phyloP scores from a whole-genome alignment of 176 grass and related monocot genomes.

The Bromus sterilis region DNA sequence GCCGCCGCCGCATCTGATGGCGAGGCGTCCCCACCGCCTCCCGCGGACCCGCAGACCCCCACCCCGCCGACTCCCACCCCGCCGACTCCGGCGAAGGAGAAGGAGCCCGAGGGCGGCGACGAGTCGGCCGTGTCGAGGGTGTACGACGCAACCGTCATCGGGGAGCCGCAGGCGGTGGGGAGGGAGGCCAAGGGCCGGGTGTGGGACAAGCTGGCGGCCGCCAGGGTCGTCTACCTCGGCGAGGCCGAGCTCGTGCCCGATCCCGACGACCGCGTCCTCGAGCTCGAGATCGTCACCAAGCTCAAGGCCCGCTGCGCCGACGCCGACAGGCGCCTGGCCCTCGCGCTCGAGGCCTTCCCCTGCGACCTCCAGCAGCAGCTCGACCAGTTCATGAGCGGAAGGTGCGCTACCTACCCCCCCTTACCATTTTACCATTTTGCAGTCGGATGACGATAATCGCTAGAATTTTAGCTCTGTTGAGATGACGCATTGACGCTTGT shows the following conservation, averaged over 20 bases:
- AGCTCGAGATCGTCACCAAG: slow-evolving; percentile 78
- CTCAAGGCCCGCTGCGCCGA: slow-evolving; percentile 45
- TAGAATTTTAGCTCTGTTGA: not conserved
- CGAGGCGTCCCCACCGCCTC: not conserved
- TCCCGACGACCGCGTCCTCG: slow-evolving; percentile 68
- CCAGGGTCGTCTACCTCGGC: slow-evolving; percentile 81
- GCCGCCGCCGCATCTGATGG: not conserved
- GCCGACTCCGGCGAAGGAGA: not conserved
- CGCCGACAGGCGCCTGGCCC: slow-evolving; percentile 35
- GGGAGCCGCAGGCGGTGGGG: slow-evolving; percentile 83
- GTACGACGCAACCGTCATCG: slow-evolving; percentile 92
- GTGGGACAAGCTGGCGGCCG: slow-evolving; percentile 86
- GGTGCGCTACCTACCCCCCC: slow-evolving; percentile 16
- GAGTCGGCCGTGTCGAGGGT: slow-evolving; percentile 66
- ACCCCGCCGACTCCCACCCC: not conserved
- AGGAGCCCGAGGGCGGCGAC: slow-evolving; percentile 9
- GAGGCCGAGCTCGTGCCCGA: slow-evolving; percentile 81
- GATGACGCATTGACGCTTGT: too few relatives aligned
- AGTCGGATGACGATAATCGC: not conserved
- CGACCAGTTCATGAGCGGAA: slow-evolving; percentile 81
- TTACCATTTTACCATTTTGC: not conserved
- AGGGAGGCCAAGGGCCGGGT: slow-evolving; percentile 52
- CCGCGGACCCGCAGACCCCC: not conserved
- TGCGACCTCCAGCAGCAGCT: slow-evolving; percentile 75
- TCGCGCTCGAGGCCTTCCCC: slow-evolving; percentile 86